A percentile compares a stretch with the other conserved stretches of the same genome.
Conservation (phyloP, 2,329 filamentous ascomycete species). For the Drechslerella stenobrocha region DNA sequence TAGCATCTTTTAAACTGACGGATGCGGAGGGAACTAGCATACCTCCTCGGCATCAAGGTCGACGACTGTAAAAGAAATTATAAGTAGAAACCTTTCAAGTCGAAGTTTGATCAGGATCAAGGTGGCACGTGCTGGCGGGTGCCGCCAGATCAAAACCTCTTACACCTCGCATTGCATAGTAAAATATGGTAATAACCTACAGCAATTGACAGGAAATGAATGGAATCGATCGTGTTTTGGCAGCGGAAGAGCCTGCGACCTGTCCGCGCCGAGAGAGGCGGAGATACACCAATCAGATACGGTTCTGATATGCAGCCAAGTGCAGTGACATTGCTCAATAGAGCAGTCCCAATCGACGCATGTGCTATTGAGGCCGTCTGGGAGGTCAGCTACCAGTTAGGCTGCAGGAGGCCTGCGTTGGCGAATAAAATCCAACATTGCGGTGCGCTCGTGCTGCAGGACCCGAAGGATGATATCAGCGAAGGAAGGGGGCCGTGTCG, state of each 20-base stretch:
- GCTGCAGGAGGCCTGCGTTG: slow-evolving; percentile 43
- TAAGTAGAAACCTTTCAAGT: slow-evolving; percentile 21
- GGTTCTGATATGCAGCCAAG: slow-evolving; percentile 1
- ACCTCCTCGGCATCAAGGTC: slow-evolving; percentile 23
- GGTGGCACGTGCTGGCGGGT: slow-evolving; percentile 38
- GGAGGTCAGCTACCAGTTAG: slow-evolving; percentile 20
- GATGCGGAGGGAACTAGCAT: slow-evolving; percentile 33
- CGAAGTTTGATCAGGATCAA: slow-evolving; percentile 7
- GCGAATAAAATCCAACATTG: slow-evolving; percentile 47
- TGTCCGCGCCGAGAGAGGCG: not conserved
- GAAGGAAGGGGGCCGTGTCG: not conserved
- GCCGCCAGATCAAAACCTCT: slow-evolving; percentile 43
- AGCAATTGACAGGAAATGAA: slow-evolving; percentile 17
- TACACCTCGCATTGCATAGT: slow-evolving; percentile 35
- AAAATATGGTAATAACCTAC: not conserved
- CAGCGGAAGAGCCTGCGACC: slow-evolving; percentile 14
- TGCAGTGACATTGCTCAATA: slow-evolving; percentile 13
- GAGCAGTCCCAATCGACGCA: slow-evolving; percentile 22
- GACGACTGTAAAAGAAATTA: slow-evolving; percentile 12
- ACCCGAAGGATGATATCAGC: slow-evolving; percentile 32
- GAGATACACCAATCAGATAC: slow-evolving; percentile 36
- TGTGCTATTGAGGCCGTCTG: not conserved
- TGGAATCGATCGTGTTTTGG: slow-evolving; percentile 26
- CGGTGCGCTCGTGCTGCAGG: slow-evolving; percentile 19
- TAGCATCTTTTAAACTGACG: slow-evolving; percentile 49